These are phyloP conservation scores for Aotearoamyces nothofagi DNA, from an alignment of 2,329 filamentous ascomycete genomes.

Conservation along the genomic window DNA sequence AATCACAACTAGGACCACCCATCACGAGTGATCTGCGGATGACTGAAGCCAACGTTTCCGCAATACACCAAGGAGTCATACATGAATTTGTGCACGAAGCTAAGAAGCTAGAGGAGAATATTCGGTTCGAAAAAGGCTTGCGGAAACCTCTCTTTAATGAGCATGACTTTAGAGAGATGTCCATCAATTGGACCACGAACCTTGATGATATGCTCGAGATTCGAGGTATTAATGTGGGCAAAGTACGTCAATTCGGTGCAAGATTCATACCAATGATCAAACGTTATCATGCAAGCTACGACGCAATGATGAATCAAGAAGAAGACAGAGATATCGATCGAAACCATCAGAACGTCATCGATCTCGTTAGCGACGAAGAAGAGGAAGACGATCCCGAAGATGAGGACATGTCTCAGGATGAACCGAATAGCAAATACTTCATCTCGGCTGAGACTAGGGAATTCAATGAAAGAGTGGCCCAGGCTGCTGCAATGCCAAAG, in stretches of 20 bases:
- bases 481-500: neutral
- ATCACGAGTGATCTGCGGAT: slow-evolving; percentile 42
- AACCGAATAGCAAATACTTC: neutral
- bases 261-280: slow-evolving; percentile 44
- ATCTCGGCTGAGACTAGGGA: neutral
- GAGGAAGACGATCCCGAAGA: slow-evolving; percentile 8
- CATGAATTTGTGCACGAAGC: slow-evolving; percentile 49
- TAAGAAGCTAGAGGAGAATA: slow-evolving; percentile 39
- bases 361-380: slow-evolving; percentile 32
- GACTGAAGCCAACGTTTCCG: slow-evolving; percentile 29
- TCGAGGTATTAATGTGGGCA: slow-evolving; percentile 43
- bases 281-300: slow-evolving; percentile 29
- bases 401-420: slow-evolving; percentile 4
- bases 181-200: slow-evolving; percentile 48
- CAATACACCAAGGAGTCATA: slow-evolving; percentile 48
- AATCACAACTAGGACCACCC: slow-evolving; percentile 34
- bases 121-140: slow-evolving; percentile 43
- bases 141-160: slow-evolving; percentile 52
- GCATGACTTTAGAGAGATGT: slow-evolving; percentile 57
- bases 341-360: slow-evolving; percentile 30
- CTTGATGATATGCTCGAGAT: slow-evolving; percentile 48
- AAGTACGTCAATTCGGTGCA: slow-evolving; percentile 44
- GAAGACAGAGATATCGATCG: slow-evolving; percentile 15
- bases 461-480: neutral
- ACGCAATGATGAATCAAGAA: slow-evolving; percentile 27